Evolutionary conservation across 2,329 filamentous ascomycete species (phyloP), one percentile per base, ranked within the genome.

Genomic region (Fusarium verticillioides): DNA sequence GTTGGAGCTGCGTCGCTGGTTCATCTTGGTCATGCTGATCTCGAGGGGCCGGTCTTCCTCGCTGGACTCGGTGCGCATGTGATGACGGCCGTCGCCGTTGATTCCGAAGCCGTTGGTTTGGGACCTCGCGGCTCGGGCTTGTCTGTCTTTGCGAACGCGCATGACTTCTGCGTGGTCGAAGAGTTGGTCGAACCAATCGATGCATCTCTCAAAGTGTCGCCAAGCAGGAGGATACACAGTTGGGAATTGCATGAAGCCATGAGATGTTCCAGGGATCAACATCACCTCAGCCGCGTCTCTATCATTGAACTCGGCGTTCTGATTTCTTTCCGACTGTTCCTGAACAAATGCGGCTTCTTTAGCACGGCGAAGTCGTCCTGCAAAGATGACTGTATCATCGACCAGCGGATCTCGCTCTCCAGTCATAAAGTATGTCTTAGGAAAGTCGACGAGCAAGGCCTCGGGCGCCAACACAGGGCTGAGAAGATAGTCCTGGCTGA

Each of bases 341-440:
- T 56, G 73, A 36, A 23, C 54, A 18, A 65, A 73, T 4, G 81
- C 84, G 1, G 87, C 87, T 26, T 89, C 88, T 78, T 92, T 97
- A 4, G 95, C 94, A 69, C 95, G 90, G 11, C 95, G 88, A n/a
- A 99, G 82, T 1, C 96, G 87, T 1, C 96, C 96, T 0, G 96
- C 95, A 78, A 99, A 98, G 70, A 99, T 95, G 53, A 98, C 94
- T 0, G 96, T 99, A 81, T 99, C 96, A 79, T 99, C 96, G 0
- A 98, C 96, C 0, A 99, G 85, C 0, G 96, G 96, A 79, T 99
- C 96, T 36, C 96, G 92, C 83, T 99, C 96, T 56, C 96, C 96
- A 0, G 96, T 98, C 59, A 98, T 85, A 77, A 99, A 95, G 81
- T 96, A 97, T 0, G 93, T 96, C 80, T 97, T 97, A 3, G 96